Percentiles rank a stretch among this genome's conserved stretches.
Evolutionary conservation across 805 yeast genomes (phyloP).

Genomic region (Saccharomycopsis selenospora): DNA sequence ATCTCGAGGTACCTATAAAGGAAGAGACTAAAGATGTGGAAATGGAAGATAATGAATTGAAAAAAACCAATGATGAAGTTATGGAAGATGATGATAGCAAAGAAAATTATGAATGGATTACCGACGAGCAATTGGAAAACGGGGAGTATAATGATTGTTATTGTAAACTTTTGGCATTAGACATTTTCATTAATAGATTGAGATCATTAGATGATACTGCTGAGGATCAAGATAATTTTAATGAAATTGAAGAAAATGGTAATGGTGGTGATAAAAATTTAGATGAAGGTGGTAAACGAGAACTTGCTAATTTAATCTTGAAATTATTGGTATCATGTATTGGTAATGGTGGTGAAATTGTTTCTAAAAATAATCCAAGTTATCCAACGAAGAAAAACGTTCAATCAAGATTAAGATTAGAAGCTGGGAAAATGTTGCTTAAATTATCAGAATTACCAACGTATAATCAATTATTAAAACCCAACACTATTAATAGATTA

Average conservation of each 20-base stretch:
- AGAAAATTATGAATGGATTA: constrained; percentile 42
- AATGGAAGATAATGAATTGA: constrained; percentile 52
- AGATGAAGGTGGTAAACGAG: constrained; percentile 31
- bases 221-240: constrained; percentile 29
- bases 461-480: constrained; percentile 46
- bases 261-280: background rate
- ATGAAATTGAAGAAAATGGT: background rate
- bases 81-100: constrained; percentile 26
- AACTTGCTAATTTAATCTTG: constrained; percentile 54
- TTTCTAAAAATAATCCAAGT: constrained; percentile 35
- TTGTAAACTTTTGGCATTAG: constrained; percentile 47
- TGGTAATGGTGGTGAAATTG: constrained; percentile 73
- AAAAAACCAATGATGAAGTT: constrained; percentile 33
- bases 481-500: constrained; percentile 44
- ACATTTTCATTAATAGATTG: constrained; percentile 54
- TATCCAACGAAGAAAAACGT: constrained; percentile 57
- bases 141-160: constrained; percentile 30
- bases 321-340: constrained; percentile 61
- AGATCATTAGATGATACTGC: constrained; percentile 27
- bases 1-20: constrained; percentile 17
- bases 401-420: constrained; percentile 55
- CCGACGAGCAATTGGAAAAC: constrained; percentile 35
- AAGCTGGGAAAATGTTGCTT: constrained; percentile 59
- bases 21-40: constrained; percentile 27
- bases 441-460: constrained; percentile 52